Evolutionary conservation across 176 grass and related monocot species (phyloP), one percentile per base, ranked within the genome.

Genomic region (Tillandsia fasciculata): DNA sequence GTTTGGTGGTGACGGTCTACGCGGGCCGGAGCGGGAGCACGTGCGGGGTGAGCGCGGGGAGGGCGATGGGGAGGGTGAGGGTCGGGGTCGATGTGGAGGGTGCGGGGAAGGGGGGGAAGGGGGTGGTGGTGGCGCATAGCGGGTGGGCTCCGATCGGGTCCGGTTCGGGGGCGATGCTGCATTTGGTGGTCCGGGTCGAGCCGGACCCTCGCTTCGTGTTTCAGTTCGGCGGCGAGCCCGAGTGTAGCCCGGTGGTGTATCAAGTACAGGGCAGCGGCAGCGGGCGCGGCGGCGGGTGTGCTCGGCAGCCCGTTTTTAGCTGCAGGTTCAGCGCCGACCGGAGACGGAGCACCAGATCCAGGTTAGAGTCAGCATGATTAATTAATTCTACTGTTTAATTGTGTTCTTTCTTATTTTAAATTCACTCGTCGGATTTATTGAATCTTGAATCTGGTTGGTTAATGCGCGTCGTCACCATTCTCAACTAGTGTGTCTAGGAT

Each of bases 191-290:
- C 70, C 68, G 94, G 64, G 77, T 89, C 12, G 94, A 97, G 73
- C 84, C 94, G 33, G 94, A 99, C 75, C 94, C 89, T 28, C 69
- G 94, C 27, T 99, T 90, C 66, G 94, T 99, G 22, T 99, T 99
- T 76, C 94, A 99, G 84, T 99, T 99, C 63, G 89, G 82, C 8
- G 87, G 87, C 47, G 89, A 99, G 63, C 94, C 94, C 12, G 89
- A 93, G 82, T 93, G 89, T 78, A 91, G 89, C 48, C 94, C 94
- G 3, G 84, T 99, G 14, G 87, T 93, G 67, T 93, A 90, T 57
- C 94, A 97, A 75, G 85, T 97, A 49, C 89, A 72, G 50, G 77
- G 83, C 23, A 66, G 49, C 49, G 72, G 76, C 71, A 24, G 76
- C 83, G 7, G 73, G 88, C 3, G 58, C 8, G 47, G 76, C 52